Percentiles rank a stretch among this genome's conserved stretches.
Conservation (phyloP, 2,329 filamentous ascomycete genomes). For the Penicillium sp. region DNA sequence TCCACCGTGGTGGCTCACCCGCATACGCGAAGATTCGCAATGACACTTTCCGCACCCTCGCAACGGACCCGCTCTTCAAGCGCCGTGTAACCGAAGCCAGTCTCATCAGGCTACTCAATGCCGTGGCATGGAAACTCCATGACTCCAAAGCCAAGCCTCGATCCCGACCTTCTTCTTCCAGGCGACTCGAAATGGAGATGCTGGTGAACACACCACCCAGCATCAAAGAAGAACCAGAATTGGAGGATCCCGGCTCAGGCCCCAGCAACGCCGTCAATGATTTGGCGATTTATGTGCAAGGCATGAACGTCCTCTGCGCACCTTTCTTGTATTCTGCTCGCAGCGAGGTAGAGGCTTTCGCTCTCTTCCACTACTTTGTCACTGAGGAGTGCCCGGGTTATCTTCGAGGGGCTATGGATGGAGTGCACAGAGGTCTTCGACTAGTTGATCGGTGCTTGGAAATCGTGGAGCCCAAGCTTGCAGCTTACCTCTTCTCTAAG, state of each 20-base stretch:
- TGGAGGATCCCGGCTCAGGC: constrained; percentile 21
- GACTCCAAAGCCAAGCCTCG: constrained; percentile 67
- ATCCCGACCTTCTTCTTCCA: constrained; percentile 47
- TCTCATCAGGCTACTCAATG: constrained; percentile 91
- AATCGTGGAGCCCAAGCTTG: constrained; percentile 88
- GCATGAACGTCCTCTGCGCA: constrained; percentile 97
- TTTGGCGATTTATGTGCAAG: constrained; percentile 91
- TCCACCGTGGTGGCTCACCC: constrained; percentile 91
- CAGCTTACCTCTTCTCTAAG: constrained; percentile 81
- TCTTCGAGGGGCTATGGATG: constrained; percentile 94
- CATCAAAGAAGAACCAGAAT: constrained; percentile 44
- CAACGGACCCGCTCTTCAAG: constrained; percentile 96
- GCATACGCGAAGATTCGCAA: constrained; percentile 98
- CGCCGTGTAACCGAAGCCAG: constrained; percentile 94
- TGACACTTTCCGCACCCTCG: constrained; percentile 95
- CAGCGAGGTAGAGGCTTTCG: constrained; percentile 93
- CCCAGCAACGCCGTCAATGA: constrained; percentile 57
- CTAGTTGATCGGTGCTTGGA: constrained; percentile 91
- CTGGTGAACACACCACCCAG: constrained; percentile 47
- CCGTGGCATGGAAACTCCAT: constrained; percentile 90
- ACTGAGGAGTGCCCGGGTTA: constrained; percentile 90
- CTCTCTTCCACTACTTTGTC: constrained; percentile 85
- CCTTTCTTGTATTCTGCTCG: constrained; percentile 94
- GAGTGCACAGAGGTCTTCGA: constrained; percentile 88
- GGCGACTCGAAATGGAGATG: constrained; percentile 56